A percentile compares a stretch with the other conserved stretches of the same genome.
These are phyloP conservation scores for Monosporozyma aerobia DNA, from an alignment of 805 yeast genomes.

Conservation along the genomic window DNA sequence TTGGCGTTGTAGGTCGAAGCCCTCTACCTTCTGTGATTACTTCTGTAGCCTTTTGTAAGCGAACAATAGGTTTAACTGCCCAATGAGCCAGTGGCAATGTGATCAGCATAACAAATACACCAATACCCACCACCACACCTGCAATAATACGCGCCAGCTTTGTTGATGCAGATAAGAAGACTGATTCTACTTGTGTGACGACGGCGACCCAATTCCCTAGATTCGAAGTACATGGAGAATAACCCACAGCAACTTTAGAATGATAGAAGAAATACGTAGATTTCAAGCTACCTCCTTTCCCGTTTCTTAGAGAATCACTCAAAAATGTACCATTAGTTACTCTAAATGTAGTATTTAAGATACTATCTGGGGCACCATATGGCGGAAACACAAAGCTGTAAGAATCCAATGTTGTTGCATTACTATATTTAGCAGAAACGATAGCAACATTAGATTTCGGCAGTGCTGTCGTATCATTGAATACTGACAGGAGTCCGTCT, in stretches of 20 bases:
- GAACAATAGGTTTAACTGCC: constrained; percentile 75
- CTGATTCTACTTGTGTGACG: constrained; percentile 52
- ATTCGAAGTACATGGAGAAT: constrained; percentile 35
- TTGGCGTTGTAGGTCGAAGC: constrained; percentile 22
- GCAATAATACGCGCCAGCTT: constrained; percentile 58
- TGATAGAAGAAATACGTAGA: constrained; percentile 32
- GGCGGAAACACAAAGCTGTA: constrained; percentile 39
- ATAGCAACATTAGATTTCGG: constrained; percentile 30
- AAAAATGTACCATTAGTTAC: constrained; percentile 29
- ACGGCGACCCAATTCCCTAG: constrained; percentile 62
- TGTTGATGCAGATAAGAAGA: constrained; percentile 54
- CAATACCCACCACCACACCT: constrained; percentile 72
- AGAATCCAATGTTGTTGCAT: constrained; percentile 22
- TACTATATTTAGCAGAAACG: constrained; percentile 22
- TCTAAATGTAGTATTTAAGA: constrained; percentile 19
- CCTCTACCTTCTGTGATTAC: constrained; percentile 36
- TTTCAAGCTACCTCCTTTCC: constrained; percentile 35
- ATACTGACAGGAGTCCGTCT: constrained; percentile 32
- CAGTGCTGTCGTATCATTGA: constrained; percentile 35
- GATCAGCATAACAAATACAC: constrained; percentile 60
- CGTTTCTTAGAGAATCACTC: constrained; percentile 29
- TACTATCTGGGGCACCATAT: constrained; percentile 10
- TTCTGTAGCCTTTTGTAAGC: constrained; percentile 76
- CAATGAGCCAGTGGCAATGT: constrained; percentile 78
- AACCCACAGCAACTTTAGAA: constrained; percentile 47